Percentiles rank a stretch among this genome's conserved stretches.
phyloP scores from a whole-genome alignment of 2,329 filamentous ascomycete genomes.

The Arthrobotrys megalospora region DNA sequence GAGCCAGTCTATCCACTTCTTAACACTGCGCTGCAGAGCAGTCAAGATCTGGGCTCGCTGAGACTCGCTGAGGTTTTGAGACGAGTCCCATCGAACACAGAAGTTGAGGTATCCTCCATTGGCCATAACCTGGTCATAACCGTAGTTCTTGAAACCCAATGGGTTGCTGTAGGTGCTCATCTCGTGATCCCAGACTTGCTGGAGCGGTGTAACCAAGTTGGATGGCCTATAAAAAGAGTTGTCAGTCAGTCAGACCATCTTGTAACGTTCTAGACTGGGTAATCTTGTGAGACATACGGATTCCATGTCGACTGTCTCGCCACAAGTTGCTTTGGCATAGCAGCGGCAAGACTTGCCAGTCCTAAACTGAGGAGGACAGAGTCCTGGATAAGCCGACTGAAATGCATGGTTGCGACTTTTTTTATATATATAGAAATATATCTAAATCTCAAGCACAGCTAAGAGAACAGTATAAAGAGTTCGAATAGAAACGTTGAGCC shows the following conservation, averaged over 20 bases:
- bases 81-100: conserved; percentile 54
- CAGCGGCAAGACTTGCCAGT: conserved; percentile 31
- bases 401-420: conserved; percentile 29
- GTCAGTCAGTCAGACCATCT: not conserved
- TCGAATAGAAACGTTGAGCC: conserved; percentile 9
- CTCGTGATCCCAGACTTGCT: conserved; percentile 52
- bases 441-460: conserved; percentile 23
- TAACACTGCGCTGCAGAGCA: conserved; percentile 40
- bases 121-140: conserved; percentile 49
- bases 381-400: conserved; percentile 43
- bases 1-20: conserved; percentile 66
- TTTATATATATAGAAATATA: not conserved
- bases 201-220: conserved; percentile 46
- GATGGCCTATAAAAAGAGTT: conserved; percentile 24
- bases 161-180: conserved; percentile 41
- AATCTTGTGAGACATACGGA: conserved; percentile 35
- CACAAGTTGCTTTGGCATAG: conserved; percentile 38
- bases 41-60: conserved; percentile 42
- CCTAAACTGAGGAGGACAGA: conserved; percentile 27
- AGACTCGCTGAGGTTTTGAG: conserved; percentile 34
- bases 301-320: conserved; percentile 54
- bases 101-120: conserved; percentile 54
- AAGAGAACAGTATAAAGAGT: conserved; percentile 6
- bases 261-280: not conserved
- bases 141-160: conserved; percentile 54